Percentiles rank a stretch among this genome's conserved stretches.
Conservation (phyloP, 345 rosid genomes). For the Brassica rapa region DNA sequence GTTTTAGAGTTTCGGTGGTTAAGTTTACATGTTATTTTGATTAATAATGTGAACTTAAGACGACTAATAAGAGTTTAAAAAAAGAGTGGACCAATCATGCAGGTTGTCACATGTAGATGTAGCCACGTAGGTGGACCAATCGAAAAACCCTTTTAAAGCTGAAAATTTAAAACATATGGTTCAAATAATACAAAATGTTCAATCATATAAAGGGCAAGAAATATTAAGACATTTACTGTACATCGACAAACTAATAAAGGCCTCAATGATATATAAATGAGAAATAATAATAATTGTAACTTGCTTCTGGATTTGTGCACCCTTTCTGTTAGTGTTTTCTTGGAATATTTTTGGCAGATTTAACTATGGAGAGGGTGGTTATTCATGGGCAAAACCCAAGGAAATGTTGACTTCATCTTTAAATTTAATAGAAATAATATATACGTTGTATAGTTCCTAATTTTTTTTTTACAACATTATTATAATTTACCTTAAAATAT, state of each 20-base stretch:
- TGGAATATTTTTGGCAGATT: too few relatives aligned
- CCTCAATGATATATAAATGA: constrained; percentile 13
- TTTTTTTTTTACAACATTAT: too few relatives aligned
- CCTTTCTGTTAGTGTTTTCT: too few relatives aligned
- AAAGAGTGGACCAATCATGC: constrained; percentile 38
- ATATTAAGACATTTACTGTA: constrained; percentile 22
- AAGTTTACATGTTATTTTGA: constrained; percentile 1
- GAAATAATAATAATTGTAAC: too few relatives aligned
- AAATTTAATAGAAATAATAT: too few relatives aligned
- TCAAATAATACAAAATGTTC: constrained; percentile 16
- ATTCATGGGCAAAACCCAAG: too few relatives aligned
- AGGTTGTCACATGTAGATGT: constrained; percentile 39
- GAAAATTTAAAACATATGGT: constrained; percentile 20
- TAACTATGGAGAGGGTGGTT: too few relatives aligned
- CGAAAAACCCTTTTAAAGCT: constrained; percentile 22
- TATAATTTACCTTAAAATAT: too few relatives aligned
- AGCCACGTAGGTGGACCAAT: constrained; percentile 40
- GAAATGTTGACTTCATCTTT: too few relatives aligned
- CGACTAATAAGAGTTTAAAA: constrained; percentile 23
- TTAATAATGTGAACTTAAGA: constrained; percentile 32
- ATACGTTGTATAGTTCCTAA: too few relatives aligned
- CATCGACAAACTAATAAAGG: constrained; percentile 20
- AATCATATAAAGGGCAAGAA: constrained; percentile 28
- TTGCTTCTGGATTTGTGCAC: too few relatives aligned
- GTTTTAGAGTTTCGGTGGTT: constrained; percentile 16